Evolutionary conservation across 2,329 filamentous ascomycete species (phyloP), one percentile per base, ranked within the genome.

Genomic region (Fusarium sp.): DNA sequence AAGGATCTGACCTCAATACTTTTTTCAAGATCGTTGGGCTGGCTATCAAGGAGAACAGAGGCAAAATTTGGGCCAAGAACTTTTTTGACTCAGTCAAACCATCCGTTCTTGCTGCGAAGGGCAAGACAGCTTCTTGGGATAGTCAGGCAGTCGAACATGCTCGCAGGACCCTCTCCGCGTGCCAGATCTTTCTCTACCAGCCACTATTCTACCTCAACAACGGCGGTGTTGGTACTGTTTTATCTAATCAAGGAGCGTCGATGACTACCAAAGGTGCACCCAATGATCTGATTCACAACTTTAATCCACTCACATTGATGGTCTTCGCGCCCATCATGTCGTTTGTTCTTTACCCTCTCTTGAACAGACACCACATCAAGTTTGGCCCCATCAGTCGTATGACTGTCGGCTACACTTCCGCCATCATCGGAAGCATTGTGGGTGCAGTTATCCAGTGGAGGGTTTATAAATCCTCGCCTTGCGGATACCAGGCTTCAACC

Each of bases 201-300:
- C 51, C 51, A 4, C n/a, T 54, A n/a, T 54, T 54, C 20, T 54
- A 54, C 20, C 51, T 54, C 14, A 54, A 39, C 13, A 7, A 54
- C 24, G 51, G 51, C 11, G 51, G 51, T 39, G 51, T 54, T 18
- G 35, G 51, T 0, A 54, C 35, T 2, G 51, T 54, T 13, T 22
- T 54, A 2, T 54, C 51, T 17, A 54, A 54, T 3, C 51, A 54
- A 18, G 51, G 51, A 20, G 51, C 51, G 5, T n/a, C 51, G 5
- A 54, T 87, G 81, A 84, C 81, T 13, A 81, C 81, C n/a, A 79
- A 87, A 60, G 86, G 87, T 17, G 85, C 86, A 1, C 87, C 87
- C 13, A 92, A 92, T 77, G 91, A 93, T 77, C 81, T 92, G 14
- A 81, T 92, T 33, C 82, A 84, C 61, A 88, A 90, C 78, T 84